Percentiles rank a stretch among this genome's conserved stretches.
phyloP scores from a whole-genome alignment of 2,329 filamentous ascomycete genomes.

The Colletotrichum abscissum region DNA sequence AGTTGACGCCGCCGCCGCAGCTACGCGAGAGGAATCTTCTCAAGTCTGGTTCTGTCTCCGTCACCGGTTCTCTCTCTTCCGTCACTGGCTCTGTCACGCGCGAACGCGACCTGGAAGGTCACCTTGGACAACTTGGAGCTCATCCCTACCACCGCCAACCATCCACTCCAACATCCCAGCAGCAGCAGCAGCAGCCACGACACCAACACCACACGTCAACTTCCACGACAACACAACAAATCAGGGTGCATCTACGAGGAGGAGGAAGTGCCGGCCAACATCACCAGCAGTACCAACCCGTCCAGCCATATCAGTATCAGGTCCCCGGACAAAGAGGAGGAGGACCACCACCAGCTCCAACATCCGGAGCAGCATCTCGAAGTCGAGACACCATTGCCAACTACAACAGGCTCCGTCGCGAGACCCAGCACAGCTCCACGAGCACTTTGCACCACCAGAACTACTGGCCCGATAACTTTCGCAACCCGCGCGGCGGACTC shows the following conservation, averaged over 20 bases:
- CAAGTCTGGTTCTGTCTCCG: background rate
- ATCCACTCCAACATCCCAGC: background rate
- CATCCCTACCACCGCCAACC: slow-evolving; percentile 7
- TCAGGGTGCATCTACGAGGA: slow-evolving; percentile 13
- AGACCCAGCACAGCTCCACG: slow-evolving; percentile 10
- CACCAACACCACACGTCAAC: background rate
- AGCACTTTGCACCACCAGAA: slow-evolving; percentile 18
- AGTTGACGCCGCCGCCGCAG: slow-evolving; percentile 32
- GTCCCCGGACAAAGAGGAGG: background rate
- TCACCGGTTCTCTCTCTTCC: background rate
- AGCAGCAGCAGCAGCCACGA: background rate
- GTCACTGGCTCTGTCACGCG: no score
- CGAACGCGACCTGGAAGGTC: slow-evolving; percentile 9
- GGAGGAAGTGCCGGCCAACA: background rate
- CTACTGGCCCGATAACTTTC: slow-evolving; percentile 28
- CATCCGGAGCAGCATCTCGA: background rate
- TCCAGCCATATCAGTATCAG: background rate
- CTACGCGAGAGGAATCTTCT: slow-evolving; percentile 27
- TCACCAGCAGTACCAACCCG: background rate
- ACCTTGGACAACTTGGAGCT: background rate
- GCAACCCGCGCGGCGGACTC: slow-evolving; percentile 21
- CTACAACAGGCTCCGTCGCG: slow-evolving; percentile 12
- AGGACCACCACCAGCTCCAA: background rate
- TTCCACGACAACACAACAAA: background rate
- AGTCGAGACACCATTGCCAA: slow-evolving; percentile 2